Conservation (phyloP, 2,329 filamentous ascomycete species). For the Aspergillus udagawae region DNA sequence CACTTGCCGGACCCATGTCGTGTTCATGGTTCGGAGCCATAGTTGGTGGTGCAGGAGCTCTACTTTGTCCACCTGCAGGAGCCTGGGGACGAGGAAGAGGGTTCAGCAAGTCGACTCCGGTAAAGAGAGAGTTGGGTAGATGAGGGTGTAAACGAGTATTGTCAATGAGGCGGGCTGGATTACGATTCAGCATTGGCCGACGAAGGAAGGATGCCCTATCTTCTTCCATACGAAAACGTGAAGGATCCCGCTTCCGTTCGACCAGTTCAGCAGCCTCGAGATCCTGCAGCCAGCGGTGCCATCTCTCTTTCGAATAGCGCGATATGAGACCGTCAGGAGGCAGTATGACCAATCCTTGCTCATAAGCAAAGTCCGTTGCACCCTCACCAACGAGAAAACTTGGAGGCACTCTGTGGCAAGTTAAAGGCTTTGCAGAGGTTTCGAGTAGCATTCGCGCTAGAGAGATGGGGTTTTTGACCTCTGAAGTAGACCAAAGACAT, state of each 20-base stretch:
- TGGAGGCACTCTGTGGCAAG: conserved; percentile 82
- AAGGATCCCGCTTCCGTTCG: conserved; percentile 26
- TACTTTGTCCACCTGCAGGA: not conserved
- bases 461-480: conserved; percentile 83
- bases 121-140: not conserved
- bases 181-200: conserved; percentile 16
- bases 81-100: not conserved
- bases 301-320: conserved; percentile 72
- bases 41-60: not conserved
- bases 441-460: conserved; percentile 81
- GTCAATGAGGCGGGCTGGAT: conserved; percentile 16
- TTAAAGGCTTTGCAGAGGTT: conserved; percentile 69
- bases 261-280: conserved; percentile 59
- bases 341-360: conserved; percentile 70
- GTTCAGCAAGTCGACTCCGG: not conserved
- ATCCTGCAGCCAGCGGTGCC: conserved; percentile 70
- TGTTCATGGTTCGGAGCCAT: not conserved
- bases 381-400: conserved; percentile 86
- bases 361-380: conserved; percentile 78
- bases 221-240: conserved; percentile 20
- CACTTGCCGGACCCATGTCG: not conserved
- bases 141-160: not conserved
- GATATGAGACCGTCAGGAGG: conserved; percentile 76
- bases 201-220: conserved; percentile 17
- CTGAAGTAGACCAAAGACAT: conserved; percentile 11